These are phyloP conservation scores for Citrullus mucosospermus DNA, from an alignment of 306 rosid species.

Conservation along the genomic window DNA sequence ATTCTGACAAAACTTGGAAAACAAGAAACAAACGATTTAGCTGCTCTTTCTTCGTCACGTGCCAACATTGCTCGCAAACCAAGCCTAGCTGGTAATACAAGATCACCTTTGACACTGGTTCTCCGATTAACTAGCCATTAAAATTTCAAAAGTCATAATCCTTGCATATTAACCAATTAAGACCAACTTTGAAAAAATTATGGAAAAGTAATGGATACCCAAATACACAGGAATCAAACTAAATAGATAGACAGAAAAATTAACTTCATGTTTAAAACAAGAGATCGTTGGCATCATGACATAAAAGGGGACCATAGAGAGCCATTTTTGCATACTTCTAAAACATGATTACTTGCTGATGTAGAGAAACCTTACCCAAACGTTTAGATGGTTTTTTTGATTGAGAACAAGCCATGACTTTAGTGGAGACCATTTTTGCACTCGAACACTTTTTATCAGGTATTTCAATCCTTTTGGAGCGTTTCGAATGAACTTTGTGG, in stretches of 20 bases:
- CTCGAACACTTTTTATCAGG: conserved; percentile 38
- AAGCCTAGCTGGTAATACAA: conserved; percentile 39
- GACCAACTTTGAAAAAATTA: background rate
- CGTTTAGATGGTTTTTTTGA: conserved; percentile 43
- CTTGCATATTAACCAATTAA: background rate
- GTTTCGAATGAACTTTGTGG: conserved; percentile 28
- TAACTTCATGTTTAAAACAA: background rate
- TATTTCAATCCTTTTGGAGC: conserved; percentile 31
- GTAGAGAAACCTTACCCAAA: conserved; percentile 42
- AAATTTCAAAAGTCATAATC: conserved; percentile 20
- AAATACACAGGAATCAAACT: background rate
- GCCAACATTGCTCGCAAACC: conserved; percentile 66
- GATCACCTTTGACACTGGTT: conserved; percentile 49
- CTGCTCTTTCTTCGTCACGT: conserved; percentile 62
- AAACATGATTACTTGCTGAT: background rate
- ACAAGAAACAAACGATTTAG: conserved; percentile 63
- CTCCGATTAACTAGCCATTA: conserved; percentile 37
- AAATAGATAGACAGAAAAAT: background rate
- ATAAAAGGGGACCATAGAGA: background rate
- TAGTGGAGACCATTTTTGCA: conserved; percentile 37
- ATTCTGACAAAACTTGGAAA: conserved; percentile 80
- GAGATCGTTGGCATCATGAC: background rate
- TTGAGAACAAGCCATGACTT: conserved; percentile 36
- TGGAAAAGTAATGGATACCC: background rate
- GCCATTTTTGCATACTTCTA: background rate